Evolutionary conservation across 2,329 filamentous ascomycete species (phyloP).

Genomic region (Fonsecaea pugnacius): DNA sequence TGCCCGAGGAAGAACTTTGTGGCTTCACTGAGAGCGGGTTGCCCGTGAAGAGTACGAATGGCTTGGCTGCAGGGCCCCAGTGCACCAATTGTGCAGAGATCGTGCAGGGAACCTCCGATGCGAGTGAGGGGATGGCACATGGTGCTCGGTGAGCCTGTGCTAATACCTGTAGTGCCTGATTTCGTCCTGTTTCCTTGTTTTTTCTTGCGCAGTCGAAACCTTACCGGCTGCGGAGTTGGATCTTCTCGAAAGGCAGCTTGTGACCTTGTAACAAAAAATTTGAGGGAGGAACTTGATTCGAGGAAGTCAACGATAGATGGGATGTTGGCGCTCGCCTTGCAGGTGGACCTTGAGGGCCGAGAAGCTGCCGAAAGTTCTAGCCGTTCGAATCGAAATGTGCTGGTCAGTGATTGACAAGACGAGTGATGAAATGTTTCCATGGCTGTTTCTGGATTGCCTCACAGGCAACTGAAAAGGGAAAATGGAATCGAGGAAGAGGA

Average conservation of each 20-base stretch:
- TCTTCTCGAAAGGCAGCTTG: neutral
- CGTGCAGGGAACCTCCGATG: neutral
- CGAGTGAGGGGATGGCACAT: neutral
- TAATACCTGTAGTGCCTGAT: neutral
- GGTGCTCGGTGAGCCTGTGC: neutral
- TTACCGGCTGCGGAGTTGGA: neutral
- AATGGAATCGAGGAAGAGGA: neutral
- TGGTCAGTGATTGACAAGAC: neutral
- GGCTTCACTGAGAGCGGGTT: neutral
- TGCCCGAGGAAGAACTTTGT: neutral
- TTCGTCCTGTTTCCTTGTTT: neutral
- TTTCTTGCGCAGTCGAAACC: neutral
- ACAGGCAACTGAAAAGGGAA: neutral
- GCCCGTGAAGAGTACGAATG: neutral
- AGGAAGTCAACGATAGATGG: neutral
- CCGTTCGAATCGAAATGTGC: neutral
- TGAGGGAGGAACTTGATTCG: neutral
- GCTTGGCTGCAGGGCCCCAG: neutral
- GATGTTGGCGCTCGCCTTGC: neutral
- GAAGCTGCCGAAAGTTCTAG: neutral
- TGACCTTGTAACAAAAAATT: neutral
- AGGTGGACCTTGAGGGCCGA: neutral
- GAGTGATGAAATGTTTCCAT: slow-evolving; percentile 6
- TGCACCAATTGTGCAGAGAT: neutral
- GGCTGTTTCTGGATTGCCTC: neutral